Evolutionary conservation across 208 protist species (phyloP).

Genomic region (Leishmania lainsoni): DNA sequence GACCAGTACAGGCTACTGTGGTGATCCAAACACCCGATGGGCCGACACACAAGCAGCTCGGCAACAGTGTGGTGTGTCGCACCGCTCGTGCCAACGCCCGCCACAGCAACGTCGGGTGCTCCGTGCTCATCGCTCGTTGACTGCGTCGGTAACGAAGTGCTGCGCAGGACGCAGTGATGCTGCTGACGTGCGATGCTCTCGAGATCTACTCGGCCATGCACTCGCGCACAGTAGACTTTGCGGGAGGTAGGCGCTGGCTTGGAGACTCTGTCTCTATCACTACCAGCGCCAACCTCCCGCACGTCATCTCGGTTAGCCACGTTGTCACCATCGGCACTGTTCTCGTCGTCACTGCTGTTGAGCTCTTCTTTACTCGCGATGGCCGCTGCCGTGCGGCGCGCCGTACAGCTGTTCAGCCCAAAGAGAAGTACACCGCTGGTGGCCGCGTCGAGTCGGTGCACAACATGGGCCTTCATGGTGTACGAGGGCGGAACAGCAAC

Average conservation of each 20-base stretch:
- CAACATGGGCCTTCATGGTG: conserved; percentile 52
- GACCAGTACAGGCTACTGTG: conserved; percentile 80
- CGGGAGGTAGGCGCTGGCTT: conserved; percentile 19
- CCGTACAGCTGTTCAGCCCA: conserved; percentile 50
- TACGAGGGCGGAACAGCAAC: not conserved
- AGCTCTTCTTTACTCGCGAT: conserved; percentile 48
- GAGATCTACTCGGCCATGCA: conserved; percentile 55
- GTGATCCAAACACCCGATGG: conserved; percentile 72
- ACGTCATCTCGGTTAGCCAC: not conserved
- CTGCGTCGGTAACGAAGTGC: not conserved
- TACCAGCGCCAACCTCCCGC: not conserved
- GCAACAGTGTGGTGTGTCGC: not conserved
- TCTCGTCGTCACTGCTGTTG: not conserved
- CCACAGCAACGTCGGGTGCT: not conserved
- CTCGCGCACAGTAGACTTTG: conserved; percentile 69
- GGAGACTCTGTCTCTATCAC: no score
- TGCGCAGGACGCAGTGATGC: conserved; percentile 40
- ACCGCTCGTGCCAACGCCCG: not conserved
- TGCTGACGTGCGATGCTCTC: conserved; percentile 37
- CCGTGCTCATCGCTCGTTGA: not conserved
- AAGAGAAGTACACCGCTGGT: conserved; percentile 90
- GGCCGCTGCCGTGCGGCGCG: conserved; percentile 43
- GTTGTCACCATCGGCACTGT: not conserved
- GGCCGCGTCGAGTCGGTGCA: conserved; percentile 84
- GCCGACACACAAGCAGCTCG: conserved; percentile 32